Percentiles rank a stretch among this genome's conserved stretches.
phyloP scores from a whole-genome alignment of 2,329 filamentous ascomycete species.

The Botrytis sinoallii region DNA sequence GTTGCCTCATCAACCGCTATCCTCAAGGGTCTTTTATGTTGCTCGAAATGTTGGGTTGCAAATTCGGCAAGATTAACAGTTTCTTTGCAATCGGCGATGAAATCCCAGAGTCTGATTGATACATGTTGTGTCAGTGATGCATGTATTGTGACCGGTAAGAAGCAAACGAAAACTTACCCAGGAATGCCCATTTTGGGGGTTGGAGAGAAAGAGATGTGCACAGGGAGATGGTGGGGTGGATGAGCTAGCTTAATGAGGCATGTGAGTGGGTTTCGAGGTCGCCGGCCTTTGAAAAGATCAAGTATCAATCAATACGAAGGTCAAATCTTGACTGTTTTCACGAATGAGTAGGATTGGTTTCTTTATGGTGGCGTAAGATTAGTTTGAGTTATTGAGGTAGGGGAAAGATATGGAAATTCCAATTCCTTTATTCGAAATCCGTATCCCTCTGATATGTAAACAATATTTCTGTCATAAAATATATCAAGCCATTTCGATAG shows the following conservation, averaged over 20 bases:
- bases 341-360: too few relatives aligned
- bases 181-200: background rate
- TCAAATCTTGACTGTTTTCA: background rate
- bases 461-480: background rate
- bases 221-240: background rate
- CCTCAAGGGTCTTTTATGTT: conserved; percentile 66
- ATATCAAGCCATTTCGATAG: conserved; percentile 9
- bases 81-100: conserved; percentile 16
- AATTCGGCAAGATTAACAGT: conserved; percentile 41
- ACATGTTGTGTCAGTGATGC: background rate
- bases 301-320: background rate
- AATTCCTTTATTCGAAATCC: background rate
- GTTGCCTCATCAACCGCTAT: conserved; percentile 91
- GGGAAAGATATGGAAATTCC: background rate
- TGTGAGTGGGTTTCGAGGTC: background rate
- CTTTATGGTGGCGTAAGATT: background rate
- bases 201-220: background rate
- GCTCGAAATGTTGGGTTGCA: conserved; percentile 69
- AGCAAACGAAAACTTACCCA: background rate
- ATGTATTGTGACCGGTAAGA: background rate
- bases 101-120: conserved; percentile 18
- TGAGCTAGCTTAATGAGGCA: background rate
- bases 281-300: background rate
- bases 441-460: background rate
- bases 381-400: background rate